Evolutionary conservation across 2,329 filamentous ascomycete genomes (phyloP), one percentile per base, ranked within the genome.

Genomic region (Aspergillus unguis): DNA sequence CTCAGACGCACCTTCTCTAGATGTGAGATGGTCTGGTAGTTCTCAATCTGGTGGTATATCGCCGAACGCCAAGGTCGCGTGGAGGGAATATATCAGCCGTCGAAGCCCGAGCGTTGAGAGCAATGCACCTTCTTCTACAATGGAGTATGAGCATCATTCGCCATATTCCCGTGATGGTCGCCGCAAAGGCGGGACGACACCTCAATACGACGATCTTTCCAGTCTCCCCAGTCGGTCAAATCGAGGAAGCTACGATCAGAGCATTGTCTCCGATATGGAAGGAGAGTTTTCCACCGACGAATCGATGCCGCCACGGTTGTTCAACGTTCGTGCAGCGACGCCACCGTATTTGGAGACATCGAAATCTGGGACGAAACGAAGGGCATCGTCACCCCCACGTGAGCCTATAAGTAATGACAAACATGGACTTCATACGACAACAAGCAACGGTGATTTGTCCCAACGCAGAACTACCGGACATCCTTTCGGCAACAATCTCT

Each of bases 221-320:
- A 79, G 77, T 55, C 59, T 80, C 37, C 71, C 76, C 11, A 77
- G 74, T 58, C 71, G 75, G 43, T 81, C 81, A 11, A 79, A 83
- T 54, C 76, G 82, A 52, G 81, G 83, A 43, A 85, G 82, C 64
- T 85, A 85, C 70, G 84, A 87, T 58, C 81, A 82, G 46, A 76
- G 77, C 56, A 73, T 79, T 47, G 82, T 83, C 60, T 72, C 76
- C 3, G 78, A 76, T 53, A 65, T 71, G n/a, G 75, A 77, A 56
- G 66, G 66, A 5, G 74, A 77, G 26, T 67, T 71, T 38, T 59
- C 67, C 8, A 66, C 68, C 8, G 73, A 75, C 32, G 73, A 76
- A 29, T 60, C 64, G 28, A 55, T 65, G 36, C 66, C 64, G 3
- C 59, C 69, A 31, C 65, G 68, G 44, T 68, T 73, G 36, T 64